Conservation (phyloP, 2,329 filamentous ascomycete genomes). For the Coleophoma cylindrospora region DNA sequence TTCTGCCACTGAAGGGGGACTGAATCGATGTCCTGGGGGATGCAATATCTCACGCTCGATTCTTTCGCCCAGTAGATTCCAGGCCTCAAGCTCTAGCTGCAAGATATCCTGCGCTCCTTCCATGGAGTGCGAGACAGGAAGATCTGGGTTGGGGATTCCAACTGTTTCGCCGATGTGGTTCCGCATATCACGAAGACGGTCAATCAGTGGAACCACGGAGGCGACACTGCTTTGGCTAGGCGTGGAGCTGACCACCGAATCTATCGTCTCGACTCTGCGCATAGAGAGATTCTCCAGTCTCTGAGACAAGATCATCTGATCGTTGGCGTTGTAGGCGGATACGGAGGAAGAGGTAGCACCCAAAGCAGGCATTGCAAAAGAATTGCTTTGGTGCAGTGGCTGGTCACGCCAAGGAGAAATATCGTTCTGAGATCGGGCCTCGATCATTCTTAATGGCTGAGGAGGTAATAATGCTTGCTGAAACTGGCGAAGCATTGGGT, state of each 20-base stretch:
- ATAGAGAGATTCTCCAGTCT: constrained; percentile 17
- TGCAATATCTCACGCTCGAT: constrained; percentile 17
- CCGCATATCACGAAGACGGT: constrained; percentile 12
- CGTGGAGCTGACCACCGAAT: constrained; percentile 4
- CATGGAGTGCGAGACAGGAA: neutral
- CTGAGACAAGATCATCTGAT: constrained; percentile 3
- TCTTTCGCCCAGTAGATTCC: constrained; percentile 14
- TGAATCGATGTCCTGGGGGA: constrained; percentile 4
- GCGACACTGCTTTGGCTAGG: neutral
- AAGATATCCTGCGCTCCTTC: constrained; percentile 10
- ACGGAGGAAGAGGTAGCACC: no score
- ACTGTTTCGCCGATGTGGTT: constrained; percentile 11
- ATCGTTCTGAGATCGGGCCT: neutral
- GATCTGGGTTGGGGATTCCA: constrained; percentile 6
- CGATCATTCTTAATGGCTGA: constrained; percentile 10
- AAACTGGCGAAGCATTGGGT: constrained; percentile 16
- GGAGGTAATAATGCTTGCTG: constrained; percentile 16
- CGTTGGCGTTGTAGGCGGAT: no score
- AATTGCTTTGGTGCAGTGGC: no score
- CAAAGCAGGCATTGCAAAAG: no score
- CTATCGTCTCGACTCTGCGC: constrained; percentile 13
- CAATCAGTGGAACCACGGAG: constrained; percentile 8
- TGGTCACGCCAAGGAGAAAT: constrained; percentile 8
- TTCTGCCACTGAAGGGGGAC: neutral
- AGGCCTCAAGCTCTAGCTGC: constrained; percentile 14